A percentile compares a stretch with the other conserved stretches of the same genome.
Evolutionary conservation across 1,284 basidiomycete genomes (phyloP).

Genomic region (Moesziomyces antarcticus): DNA sequence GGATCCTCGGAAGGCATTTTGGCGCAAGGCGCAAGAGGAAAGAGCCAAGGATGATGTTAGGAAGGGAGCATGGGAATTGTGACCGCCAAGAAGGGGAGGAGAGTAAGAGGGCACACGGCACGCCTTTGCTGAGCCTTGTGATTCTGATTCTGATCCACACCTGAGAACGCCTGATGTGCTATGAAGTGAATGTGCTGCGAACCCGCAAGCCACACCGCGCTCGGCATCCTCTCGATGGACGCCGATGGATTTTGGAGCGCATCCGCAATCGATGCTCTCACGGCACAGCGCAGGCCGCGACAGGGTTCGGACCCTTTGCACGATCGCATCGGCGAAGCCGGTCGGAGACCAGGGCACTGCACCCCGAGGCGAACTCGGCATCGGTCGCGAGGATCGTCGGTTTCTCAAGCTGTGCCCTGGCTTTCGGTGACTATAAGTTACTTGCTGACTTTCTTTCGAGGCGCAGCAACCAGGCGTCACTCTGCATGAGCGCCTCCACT

Average conservation of each 20-base stretch:
- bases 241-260: neutral
- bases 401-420: neutral
- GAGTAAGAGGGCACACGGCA: no score
- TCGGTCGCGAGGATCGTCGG: neutral
- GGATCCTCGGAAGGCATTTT: conserved; percentile 1
- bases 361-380: neutral
- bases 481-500: neutral
- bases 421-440: neutral
- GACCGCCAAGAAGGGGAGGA: no score
- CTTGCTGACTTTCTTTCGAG: neutral
- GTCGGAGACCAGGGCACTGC: no score
- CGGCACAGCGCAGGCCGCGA: neutral
- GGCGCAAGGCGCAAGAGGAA: neutral
- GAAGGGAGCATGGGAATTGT: no score
- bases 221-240: neutral
- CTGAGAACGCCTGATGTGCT: neutral
- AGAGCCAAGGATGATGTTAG: neutral
- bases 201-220: neutral
- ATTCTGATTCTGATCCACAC: neutral
- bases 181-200: neutral
- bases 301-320: neutral
- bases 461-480: neutral
- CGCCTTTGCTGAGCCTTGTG: no score
- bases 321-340: neutral
- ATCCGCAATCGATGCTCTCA: neutral